Percentiles rank a stretch among this genome's conserved stretches.
phyloP scores from a whole-genome alignment of 441 rosid species.

The Bruguiera hainesii region DNA sequence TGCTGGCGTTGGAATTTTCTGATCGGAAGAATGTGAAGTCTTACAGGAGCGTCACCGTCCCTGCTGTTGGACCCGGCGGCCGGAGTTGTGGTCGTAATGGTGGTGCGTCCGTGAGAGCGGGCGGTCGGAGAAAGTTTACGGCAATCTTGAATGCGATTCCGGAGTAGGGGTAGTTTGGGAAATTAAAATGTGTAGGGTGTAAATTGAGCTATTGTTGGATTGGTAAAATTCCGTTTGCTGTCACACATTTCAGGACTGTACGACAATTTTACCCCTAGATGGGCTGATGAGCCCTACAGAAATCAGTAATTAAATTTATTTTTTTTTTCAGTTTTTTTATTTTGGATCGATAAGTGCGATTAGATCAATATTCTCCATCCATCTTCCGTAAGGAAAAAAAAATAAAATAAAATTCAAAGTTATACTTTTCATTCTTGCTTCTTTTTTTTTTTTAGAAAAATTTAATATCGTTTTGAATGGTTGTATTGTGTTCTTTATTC shows the following conservation, averaged over 20 bases:
- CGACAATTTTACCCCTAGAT: constrained; percentile 47
- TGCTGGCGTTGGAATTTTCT: constrained; percentile 30
- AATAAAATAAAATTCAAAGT: too few relatives aligned
- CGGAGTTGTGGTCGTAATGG: constrained; percentile 11
- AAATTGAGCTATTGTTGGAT: constrained; percentile 31
- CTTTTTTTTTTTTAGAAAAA: too few relatives aligned
- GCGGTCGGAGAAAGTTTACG: constrained; percentile 41
- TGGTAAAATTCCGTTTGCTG: constrained; percentile 8
- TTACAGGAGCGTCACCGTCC: constrained; percentile 12
- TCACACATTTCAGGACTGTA: constrained; percentile 27
- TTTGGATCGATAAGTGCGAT: too few relatives aligned
- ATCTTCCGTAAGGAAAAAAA: too few relatives aligned
- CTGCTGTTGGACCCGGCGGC: constrained; percentile 20
- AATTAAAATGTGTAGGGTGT: constrained; percentile 26
- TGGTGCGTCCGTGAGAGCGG: constrained; percentile 28
- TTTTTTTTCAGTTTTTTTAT: too few relatives aligned
- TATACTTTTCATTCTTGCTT: too few relatives aligned
- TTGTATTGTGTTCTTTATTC: too few relatives aligned
- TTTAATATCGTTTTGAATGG: too few relatives aligned
- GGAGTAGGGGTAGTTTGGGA: constrained; percentile 42
- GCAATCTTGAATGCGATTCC: constrained; percentile 66
- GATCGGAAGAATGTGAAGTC: constrained; percentile 21
- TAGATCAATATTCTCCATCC: not conserved
- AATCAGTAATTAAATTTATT: constrained; percentile 11
- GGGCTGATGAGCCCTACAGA: constrained; percentile 26